Conservation (phyloP, 2,329 filamentous ascomycete species). For the Sarocladium strictum region DNA sequence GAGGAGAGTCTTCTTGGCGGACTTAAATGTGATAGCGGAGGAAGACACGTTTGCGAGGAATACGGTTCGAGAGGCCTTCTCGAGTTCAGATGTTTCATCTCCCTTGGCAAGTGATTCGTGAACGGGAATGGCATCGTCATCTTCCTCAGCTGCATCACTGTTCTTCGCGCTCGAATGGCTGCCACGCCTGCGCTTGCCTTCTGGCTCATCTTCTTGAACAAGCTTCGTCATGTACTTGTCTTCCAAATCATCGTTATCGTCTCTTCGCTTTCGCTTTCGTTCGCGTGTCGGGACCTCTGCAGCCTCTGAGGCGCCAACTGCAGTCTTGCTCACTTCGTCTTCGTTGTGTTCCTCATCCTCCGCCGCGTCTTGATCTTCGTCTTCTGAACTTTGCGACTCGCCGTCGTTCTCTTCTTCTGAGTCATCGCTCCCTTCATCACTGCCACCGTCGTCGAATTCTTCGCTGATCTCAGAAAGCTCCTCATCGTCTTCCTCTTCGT, state of each 20-base stretch:
- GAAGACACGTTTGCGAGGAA: conserved; percentile 90
- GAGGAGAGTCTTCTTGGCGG: conserved; percentile 70
- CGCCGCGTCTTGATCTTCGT: conserved; percentile 27
- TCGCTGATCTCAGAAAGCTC: conserved; percentile 21
- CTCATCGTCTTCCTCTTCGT: conserved; percentile 24
- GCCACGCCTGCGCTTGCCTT: conserved; percentile 41
- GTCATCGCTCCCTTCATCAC: conserved; percentile 22
- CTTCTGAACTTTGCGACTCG: conserved; percentile 27
- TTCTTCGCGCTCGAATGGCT: conserved; percentile 34
- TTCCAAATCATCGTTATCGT: conserved; percentile 65
- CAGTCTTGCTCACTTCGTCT: conserved; percentile 28
- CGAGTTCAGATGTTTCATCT: conserved; percentile 58
- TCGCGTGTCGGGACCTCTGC: conserved; percentile 34
- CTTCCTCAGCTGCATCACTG: conserved; percentile 30
- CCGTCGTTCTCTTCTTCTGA: conserved; percentile 27
- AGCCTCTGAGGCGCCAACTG: conserved; percentile 25
- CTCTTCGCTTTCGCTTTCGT: conserved; percentile 60
- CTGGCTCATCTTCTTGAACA: conserved; percentile 49
- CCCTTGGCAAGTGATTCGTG: conserved; percentile 52
- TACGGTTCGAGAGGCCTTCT: conserved; percentile 83
- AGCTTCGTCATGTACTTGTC: conserved; percentile 63
- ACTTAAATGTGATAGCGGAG: conserved; percentile 74
- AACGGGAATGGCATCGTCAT: conserved; percentile 38
- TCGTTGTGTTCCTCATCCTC: conserved; percentile 22
- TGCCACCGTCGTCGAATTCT: conserved; percentile 16